phyloP scores from a whole-genome alignment of 805 yeast genomes.

The Sugiyamaella smithiae region DNA sequence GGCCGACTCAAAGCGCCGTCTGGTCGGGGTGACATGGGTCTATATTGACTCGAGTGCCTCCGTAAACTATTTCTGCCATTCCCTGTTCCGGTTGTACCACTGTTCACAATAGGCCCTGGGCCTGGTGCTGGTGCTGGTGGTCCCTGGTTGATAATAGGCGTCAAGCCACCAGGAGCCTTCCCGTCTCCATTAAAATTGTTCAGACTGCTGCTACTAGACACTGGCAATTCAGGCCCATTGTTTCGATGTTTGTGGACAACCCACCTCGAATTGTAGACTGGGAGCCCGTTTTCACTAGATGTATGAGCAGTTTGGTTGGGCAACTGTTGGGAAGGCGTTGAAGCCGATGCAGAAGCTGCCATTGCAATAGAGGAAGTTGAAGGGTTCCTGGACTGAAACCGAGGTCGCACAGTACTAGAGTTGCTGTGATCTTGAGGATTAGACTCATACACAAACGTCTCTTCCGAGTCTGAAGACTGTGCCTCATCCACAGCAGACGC shows the following conservation, averaged over 20 bases:
- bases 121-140: conserved; percentile 1
- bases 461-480: conserved; percentile 78
- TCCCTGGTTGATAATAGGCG: neutral
- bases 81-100: no score
- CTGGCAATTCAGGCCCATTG: neutral
- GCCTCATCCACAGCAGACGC: conserved; percentile 94
- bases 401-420: conserved; percentile 14
- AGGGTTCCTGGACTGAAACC: conserved; percentile 26
- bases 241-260: neutral
- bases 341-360: neutral
- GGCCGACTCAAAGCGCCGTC: neutral
- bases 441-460: conserved; percentile 91
- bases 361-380: conserved; percentile 19
- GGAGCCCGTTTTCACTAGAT: neutral
- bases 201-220: neutral
- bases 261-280: neutral
- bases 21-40: neutral
- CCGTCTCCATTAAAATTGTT: conserved; percentile 1
- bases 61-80: neutral
- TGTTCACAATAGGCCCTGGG: neutral
- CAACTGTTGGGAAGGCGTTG: neutral
- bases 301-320: neutral
- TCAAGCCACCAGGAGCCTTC: neutral
- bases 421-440: conserved; percentile 25
- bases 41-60: neutral